phyloP scores from a whole-genome alignment of 805 yeast genomes.

The Novakomyces olei region DNA sequence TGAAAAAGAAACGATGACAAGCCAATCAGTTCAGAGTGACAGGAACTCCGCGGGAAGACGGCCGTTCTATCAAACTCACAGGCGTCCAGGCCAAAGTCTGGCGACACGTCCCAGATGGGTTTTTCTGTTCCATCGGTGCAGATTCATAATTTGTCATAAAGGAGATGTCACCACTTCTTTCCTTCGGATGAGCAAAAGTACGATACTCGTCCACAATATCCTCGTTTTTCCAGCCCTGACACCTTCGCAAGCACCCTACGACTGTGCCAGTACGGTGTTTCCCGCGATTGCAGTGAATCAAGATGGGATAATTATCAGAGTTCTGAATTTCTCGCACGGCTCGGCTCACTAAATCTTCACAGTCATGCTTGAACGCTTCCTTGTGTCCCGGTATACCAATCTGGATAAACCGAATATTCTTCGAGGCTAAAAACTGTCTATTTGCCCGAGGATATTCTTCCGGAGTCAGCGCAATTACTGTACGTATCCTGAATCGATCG shows the following conservation, averaged over 20 bases:
- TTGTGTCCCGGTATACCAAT: slow-evolving; percentile 90
- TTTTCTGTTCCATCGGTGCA: neutral
- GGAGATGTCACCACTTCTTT: slow-evolving; percentile 86
- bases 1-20: too few relatives aligned
- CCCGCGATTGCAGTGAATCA: slow-evolving; percentile 90
- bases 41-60: neutral
- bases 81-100: neutral
- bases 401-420: slow-evolving; percentile 53
- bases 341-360: slow-evolving; percentile 43
- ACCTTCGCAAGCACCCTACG: slow-evolving; percentile 71
- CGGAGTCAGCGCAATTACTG: slow-evolving; percentile 25
- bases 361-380: slow-evolving; percentile 68
- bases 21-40: too few relatives aligned
- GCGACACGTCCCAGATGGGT: neutral
- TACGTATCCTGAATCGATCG: slow-evolving; percentile 38
- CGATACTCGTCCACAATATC: slow-evolving; percentile 92
- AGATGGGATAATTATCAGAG: slow-evolving; percentile 74
- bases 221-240: slow-evolving; percentile 81
- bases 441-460: slow-evolving; percentile 79
- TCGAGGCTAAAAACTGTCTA: slow-evolving; percentile 32
- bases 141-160: slow-evolving; percentile 69
- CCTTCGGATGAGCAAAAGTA: slow-evolving; percentile 84
- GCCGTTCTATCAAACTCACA: neutral
- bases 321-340: slow-evolving; percentile 64
- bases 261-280: slow-evolving; percentile 94